A percentile compares a stretch with the other conserved stretches of the same genome.
These are phyloP conservation scores for Symbiotaphrina buchneri DNA, from an alignment of 495 filamentous ascomycete genomes.

Conservation along the genomic window DNA sequence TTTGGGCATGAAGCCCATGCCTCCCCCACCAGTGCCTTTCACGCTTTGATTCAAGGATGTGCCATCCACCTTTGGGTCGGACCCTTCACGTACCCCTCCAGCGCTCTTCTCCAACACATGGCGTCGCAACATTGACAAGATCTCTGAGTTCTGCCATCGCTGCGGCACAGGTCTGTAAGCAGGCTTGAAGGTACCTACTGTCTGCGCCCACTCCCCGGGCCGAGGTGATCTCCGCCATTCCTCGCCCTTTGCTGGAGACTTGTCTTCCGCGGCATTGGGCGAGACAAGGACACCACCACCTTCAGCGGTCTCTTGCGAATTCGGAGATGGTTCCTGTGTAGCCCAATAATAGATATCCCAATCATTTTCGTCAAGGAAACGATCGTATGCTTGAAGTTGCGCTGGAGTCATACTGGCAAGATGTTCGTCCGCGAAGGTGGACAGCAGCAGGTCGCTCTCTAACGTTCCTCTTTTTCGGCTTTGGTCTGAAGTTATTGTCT, in stretches of 20 bases:
- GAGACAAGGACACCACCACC: constrained; percentile 6
- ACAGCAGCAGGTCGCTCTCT: constrained; percentile 85
- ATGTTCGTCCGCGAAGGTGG: constrained; percentile 74
- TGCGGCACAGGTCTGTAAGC: constrained; percentile 75
- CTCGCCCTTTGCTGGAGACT: constrained; percentile 6
- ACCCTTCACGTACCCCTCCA: neutral
- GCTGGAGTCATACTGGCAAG: constrained; percentile 45
- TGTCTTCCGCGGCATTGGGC: constrained; percentile 9
- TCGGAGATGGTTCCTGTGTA: constrained; percentile 55
- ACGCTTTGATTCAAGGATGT: constrained; percentile 2
- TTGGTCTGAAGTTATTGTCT: constrained; percentile 38
- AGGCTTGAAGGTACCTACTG: constrained; percentile 79
- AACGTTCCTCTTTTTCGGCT: constrained; percentile 91
- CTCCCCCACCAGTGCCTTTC: constrained; percentile 9
- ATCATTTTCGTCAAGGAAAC: constrained; percentile 95
- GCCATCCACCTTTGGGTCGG: neutral
- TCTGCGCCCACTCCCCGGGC: constrained; percentile 87
- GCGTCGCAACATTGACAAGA: constrained; percentile 48
- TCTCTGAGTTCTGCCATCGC: constrained; percentile 65
- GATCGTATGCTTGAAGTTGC: constrained; percentile 70
- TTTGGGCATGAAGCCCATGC: constrained; percentile 18
- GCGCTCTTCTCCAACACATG: constrained; percentile 36
- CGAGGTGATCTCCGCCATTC: constrained; percentile 10
- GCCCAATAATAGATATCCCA: constrained; percentile 99
- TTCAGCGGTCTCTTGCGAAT: constrained; percentile 16